Percentiles rank a stretch among this genome's conserved stretches.
Evolutionary conservation across 2,329 filamentous ascomycete species (phyloP).

Genomic region (Huntiella bhutanensis): DNA sequence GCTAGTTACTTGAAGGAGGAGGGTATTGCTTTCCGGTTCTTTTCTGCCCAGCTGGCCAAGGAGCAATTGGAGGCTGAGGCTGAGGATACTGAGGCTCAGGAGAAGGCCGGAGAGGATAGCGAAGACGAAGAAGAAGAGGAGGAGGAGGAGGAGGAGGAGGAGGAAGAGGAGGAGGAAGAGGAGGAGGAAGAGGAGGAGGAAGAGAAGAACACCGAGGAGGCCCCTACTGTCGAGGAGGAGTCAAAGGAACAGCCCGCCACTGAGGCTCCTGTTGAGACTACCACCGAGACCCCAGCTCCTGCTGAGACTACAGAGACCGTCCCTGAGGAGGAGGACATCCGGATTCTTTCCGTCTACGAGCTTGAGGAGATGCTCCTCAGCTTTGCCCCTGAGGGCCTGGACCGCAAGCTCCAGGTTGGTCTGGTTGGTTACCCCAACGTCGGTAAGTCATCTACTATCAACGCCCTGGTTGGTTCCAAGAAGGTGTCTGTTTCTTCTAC

Average conservation of each 20-base stretch:
- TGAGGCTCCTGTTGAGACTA: background rate
- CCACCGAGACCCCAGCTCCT: slow-evolving; percentile 13
- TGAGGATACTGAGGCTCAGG: slow-evolving; percentile 18
- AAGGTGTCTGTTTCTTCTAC: slow-evolving; percentile 97
- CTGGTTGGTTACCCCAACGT: slow-evolving; percentile 97
- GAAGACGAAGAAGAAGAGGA: slow-evolving; percentile 26
- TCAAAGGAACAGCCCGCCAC: slow-evolving; percentile 9
- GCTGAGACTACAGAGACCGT: slow-evolving; percentile 20
- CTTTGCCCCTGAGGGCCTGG: slow-evolving; percentile 38
- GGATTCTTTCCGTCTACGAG: slow-evolving; percentile 84
- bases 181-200: slow-evolving; percentile 14
- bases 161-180: slow-evolving; percentile 13
- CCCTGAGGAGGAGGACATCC: slow-evolving; percentile 37
- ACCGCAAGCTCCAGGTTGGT: slow-evolving; percentile 66
- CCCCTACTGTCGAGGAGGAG: slow-evolving; percentile 5
- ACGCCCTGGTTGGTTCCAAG: slow-evolving; percentile 93
- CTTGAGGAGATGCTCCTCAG: slow-evolving; percentile 73
- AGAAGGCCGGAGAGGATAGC: slow-evolving; percentile 26
- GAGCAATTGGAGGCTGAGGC: slow-evolving; percentile 54
- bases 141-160: slow-evolving; percentile 13
- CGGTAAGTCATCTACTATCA: slow-evolving; percentile 97
- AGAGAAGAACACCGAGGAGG: slow-evolving; percentile 13
- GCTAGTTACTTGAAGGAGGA: slow-evolving; percentile 66
- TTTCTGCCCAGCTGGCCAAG: slow-evolving; percentile 83
- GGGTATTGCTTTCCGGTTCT: slow-evolving; percentile 82